phyloP scores from a whole-genome alignment of 768 basidiomycete genomes.

The Termitomyces sp. region DNA sequence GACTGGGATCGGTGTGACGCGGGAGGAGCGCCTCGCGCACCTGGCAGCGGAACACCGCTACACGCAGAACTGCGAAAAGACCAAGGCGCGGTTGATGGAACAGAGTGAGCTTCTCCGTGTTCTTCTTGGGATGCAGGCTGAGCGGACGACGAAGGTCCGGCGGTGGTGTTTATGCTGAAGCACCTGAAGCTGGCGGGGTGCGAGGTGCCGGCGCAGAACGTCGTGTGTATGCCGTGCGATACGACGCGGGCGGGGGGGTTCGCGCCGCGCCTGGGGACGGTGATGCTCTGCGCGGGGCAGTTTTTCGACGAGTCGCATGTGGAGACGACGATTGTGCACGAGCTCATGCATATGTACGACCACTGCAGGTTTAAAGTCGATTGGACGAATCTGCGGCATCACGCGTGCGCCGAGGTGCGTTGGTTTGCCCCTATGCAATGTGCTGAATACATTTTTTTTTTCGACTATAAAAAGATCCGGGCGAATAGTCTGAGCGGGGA shows the following conservation, averaged over 20 bases:
- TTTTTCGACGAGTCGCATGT: constrained; percentile 80
- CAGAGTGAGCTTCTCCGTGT: constrained; percentile 45
- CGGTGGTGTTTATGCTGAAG: constrained; percentile 86
- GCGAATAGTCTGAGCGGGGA: constrained; percentile 93
- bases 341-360: constrained; percentile 93
- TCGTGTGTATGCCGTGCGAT: constrained; percentile 85
- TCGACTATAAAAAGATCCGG: constrained; percentile 62
- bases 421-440: too few relatives aligned
- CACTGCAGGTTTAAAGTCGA: constrained; percentile 92
- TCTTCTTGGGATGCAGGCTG: not conserved
- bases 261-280: constrained; percentile 65
- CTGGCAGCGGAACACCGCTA: constrained; percentile 29
- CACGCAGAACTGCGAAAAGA: constrained; percentile 54
- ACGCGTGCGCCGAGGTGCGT: constrained; percentile 93
- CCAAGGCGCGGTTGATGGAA: constrained; percentile 61
- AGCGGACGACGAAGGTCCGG: constrained; percentile 52
- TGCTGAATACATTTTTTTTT: too few relatives aligned
- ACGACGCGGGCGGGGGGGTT: constrained; percentile 73
- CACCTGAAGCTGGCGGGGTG: constrained; percentile 78
- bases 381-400: constrained; percentile 86
- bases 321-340: constrained; percentile 92
- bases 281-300: constrained; percentile 81
- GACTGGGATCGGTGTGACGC: constrained; percentile 42
- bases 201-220: constrained; percentile 60
- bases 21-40: constrained; percentile 39